Conservation (phyloP, 805 yeast genomes). For the Suhomyces xylopsoci region DNA sequence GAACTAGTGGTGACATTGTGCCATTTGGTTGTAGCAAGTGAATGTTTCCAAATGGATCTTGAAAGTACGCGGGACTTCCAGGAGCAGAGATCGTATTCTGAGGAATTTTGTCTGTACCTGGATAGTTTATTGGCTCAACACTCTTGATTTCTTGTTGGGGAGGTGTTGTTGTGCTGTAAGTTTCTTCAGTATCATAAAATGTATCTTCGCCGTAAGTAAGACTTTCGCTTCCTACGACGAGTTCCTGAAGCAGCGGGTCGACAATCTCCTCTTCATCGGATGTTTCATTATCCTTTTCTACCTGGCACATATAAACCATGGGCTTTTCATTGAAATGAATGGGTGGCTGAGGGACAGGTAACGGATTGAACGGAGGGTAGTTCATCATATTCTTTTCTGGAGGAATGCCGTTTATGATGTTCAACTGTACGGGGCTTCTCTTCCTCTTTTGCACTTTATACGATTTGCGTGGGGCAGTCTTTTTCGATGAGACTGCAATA, state of each 20-base stretch:
- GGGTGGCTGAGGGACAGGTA: slow-evolving; percentile 17
- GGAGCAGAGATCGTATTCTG: not conserved
- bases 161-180: not conserved
- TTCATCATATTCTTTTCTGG: slow-evolving; percentile 25
- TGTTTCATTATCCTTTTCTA: not conserved
- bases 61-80: not conserved
- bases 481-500: not conserved
- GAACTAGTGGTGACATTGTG: slow-evolving; percentile 2
- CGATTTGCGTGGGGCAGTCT: not conserved
- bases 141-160: not conserved
- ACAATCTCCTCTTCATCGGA: not conserved
- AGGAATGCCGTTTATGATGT: slow-evolving; percentile 15
- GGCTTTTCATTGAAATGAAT: slow-evolving; percentile 2
- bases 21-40: slow-evolving; percentile 13
- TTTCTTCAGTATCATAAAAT: not conserved
- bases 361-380: slow-evolving; percentile 21
- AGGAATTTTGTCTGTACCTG: not conserved
- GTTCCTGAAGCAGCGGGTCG: slow-evolving; percentile 11
- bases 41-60: slow-evolving; percentile 9
- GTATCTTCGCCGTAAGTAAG: slow-evolving; percentile 8
- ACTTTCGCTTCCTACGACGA: slow-evolving; percentile 16
- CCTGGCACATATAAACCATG: not conserved
- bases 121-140: not conserved
- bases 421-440: slow-evolving; percentile 9
- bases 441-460: not conserved